Percentiles rank a stretch among this genome's conserved stretches.
phyloP scores from a whole-genome alignment of 176 grass and related monocot genomes.

The Cymbopogon citratus region DNA sequence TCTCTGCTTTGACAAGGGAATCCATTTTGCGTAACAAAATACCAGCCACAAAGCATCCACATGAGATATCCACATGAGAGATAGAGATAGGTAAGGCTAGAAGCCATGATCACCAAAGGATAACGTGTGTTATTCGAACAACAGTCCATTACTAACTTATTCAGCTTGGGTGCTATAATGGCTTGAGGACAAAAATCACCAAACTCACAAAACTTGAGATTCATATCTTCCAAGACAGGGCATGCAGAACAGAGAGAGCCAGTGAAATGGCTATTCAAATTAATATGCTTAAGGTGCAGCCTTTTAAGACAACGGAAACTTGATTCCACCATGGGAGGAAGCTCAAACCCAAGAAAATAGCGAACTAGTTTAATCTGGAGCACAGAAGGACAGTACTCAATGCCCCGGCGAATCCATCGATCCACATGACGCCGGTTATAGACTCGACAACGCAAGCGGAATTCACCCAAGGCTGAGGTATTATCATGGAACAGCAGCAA shows the following conservation, averaged over 20 bases:
- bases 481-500: slow-evolving; percentile 6
- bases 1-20: background rate
- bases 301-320: slow-evolving; percentile 14
- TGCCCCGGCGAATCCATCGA: slow-evolving; percentile 30
- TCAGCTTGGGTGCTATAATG: background rate
- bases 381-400: background rate
- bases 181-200: background rate
- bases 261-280: background rate
- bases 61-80: background rate
- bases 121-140: background rate
- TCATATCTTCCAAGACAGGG: slow-evolving; percentile 3
- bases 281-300: background rate
- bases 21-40: background rate
- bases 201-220: background rate
- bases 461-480: background rate
- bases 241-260: background rate
- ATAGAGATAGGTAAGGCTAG: background rate
- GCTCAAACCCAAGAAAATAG: no score
- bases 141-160: background rate
- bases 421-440: background rate
- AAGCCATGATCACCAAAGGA: background rate
- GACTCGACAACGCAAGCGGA: background rate
- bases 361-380: background rate
- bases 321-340: background rate
- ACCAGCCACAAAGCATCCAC: background rate